A percentile compares a stretch with the other conserved stretches of the same genome.
Evolutionary conservation across 2,329 filamentous ascomycete genomes (phyloP).

Genomic region (Alternaria consortialis): DNA sequence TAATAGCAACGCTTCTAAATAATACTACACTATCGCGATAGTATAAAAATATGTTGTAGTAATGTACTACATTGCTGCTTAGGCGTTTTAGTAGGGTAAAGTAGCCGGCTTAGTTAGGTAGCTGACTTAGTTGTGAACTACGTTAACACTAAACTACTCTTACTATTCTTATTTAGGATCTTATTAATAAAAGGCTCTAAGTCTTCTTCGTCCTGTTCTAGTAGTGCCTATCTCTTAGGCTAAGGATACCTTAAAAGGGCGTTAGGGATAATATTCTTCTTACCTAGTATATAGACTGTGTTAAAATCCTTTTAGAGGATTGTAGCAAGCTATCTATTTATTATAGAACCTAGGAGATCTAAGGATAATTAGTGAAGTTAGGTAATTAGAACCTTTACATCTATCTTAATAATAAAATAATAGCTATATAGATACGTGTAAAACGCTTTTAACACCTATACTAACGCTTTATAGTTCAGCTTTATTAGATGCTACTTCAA

Average conservation of each 20-base stretch:
- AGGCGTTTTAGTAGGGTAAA: too few species aligned
- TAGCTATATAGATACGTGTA: constrained; percentile 5
- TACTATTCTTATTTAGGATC: not conserved
- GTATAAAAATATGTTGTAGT: too few species aligned
- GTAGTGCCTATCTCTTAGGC: not conserved
- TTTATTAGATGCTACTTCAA: not conserved
- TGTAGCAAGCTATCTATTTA: constrained; percentile 1
- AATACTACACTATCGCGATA: too few species aligned
- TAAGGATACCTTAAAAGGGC: not conserved
- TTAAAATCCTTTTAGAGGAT: constrained; percentile 1
- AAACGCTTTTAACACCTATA: not conserved
- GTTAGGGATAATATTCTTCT: constrained; percentile 1
- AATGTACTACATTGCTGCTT: too few species aligned
- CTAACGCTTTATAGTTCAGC: not conserved
- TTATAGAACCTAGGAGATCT: not conserved
- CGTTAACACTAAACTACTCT: not conserved
- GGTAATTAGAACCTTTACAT: not conserved
- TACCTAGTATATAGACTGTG: not conserved
- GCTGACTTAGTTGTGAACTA: too few species aligned
- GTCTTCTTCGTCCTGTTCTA: not conserved
- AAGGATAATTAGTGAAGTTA: constrained; percentile 1
- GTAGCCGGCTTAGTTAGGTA: not conserved
- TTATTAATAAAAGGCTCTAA: constrained; percentile 3
- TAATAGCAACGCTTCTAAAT: too few species aligned
- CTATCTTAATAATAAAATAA: constrained; percentile 2